Evolutionary conservation across 2,329 filamentous ascomycete species (phyloP), one percentile per base, ranked within the genome.

Genomic region (Sporothrix inflata): DNA sequence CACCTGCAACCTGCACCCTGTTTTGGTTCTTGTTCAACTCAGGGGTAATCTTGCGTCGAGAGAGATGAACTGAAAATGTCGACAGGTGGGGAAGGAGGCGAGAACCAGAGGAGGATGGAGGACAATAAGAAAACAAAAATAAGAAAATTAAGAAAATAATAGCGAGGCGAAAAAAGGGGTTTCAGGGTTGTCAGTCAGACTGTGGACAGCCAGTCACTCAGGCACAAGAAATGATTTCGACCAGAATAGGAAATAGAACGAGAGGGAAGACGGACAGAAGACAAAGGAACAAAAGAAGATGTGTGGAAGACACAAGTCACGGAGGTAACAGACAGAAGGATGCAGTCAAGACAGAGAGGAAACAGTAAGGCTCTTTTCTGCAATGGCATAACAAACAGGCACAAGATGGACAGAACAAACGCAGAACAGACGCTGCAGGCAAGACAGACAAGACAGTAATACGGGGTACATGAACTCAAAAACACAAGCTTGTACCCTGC

Each of bases 31-130:
- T 27, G 53, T 57, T 34, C 14, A 57, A 27, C n/a, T 53, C 53
- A 57, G 27, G 24, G 45, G 45, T 47, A 47, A 19, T 14, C 14
- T 47, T 47, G 45, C 19, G 45, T 24, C 21, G 49, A 9, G 5
- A 51, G 57, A 61, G 19, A 61, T 61, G 30, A 40, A 61, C 57
- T 6, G 57, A 61, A 34, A 40, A 61, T 61, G 21, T 61, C 7
- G 3, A 40, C 34, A 40, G 57, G 57, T 40, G 34, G 34, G 42
- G 34, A n/a, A 14, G 57, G n/a, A 24, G 8, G 19, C 57, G 53
- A 57, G 34, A 61, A 40, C 4, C 19, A 21, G 34, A 42, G 34
- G 19, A 4, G 4, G 42, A 47, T 6, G 3, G 14, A 47, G n/a
- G 57, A 24, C 34, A n/a, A 34, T 47, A 53, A 7, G 19, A 40